Evolutionary conservation across 176 grass and related monocot genomes (phyloP).

Genomic region (Musa beccarii): DNA sequence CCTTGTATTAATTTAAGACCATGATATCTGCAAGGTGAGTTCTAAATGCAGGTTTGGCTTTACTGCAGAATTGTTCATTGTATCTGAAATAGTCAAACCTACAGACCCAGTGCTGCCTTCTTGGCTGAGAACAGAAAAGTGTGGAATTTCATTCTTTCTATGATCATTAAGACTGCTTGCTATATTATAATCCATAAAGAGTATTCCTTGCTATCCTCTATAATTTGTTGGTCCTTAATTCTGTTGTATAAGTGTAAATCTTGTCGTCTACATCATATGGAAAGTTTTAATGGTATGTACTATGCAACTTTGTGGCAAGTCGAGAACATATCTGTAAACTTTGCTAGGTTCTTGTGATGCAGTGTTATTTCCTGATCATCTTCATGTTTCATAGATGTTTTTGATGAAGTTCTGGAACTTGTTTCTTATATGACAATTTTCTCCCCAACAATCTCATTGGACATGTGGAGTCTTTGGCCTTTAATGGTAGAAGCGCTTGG

Average conservation of each 20-base stretch:
- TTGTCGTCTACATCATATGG: neutral
- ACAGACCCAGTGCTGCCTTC: no score
- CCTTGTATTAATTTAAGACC: no score
- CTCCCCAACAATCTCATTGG: slow-evolving; percentile 75
- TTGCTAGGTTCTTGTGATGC: neutral
- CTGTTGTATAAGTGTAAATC: neutral
- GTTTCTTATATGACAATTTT: slow-evolving; percentile 88
- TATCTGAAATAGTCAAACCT: no score
- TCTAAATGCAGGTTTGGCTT: no score
- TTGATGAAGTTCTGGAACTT: slow-evolving; percentile 92
- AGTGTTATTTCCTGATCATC: neutral
- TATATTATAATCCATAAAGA: no score
- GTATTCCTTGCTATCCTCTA: no score
- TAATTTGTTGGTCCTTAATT: no score
- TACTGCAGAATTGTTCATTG: no score
- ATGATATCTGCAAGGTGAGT: no score
- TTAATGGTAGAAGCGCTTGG: slow-evolving; percentile 72
- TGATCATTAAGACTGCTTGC: no score
- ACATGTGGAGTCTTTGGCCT: slow-evolving; percentile 93
- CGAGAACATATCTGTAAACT: neutral
- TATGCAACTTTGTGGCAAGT: slow-evolving; percentile 8
- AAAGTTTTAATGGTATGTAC: neutral
- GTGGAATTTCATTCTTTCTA: no score
- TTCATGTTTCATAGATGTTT: slow-evolving; percentile 54
- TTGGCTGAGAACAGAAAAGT: no score